Evolutionary conservation across 2,329 filamentous ascomycete species (phyloP), one percentile per base, ranked within the genome.

Genomic region (Pestalotiopsis sp.): DNA sequence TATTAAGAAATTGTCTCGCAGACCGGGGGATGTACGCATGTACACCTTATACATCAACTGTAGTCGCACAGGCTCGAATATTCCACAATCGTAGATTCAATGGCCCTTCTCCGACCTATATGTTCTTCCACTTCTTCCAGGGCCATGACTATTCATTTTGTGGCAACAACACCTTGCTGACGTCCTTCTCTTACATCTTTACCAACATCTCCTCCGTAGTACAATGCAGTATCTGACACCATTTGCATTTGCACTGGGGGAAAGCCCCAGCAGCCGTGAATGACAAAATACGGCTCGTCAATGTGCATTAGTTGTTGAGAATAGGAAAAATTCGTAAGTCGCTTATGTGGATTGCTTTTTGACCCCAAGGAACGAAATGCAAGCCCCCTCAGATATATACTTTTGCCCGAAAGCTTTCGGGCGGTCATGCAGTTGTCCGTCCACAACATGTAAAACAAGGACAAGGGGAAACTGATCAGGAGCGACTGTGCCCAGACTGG

Each of bases 331-430:
- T 41, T 65, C 23, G 39, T 25, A 27, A 13, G 23, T 65, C 62
- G 45, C 45, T 49, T 65, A 39, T 65, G 39, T 65, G 39, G 17
- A 39, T 52, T 49, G 62, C 39, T 56, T 65, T 64, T 49, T 39
- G 62, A 65, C 20, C n/a, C 38, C 12, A 23, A 14, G 61, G 61
- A 38, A 38, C 38, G 13, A 38, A 38, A 62, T 36, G 31, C 13
- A 38, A 62, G 31, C 17, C n/a, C 61, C 61, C 62, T 17, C 20
- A 65, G 17, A 56, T 65, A 65, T 65, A 39, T 49, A 65, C 38
- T 65, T 65, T 56, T 56, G 23, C 20, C 45, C 62, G 11, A 25
- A 36, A 25, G n/a, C n/a, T 14, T 49, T 39, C 27, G 36, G 36
- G 31, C 23, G 36, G n/a, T 36, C 27, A 39, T 36, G 61, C 27